Percentiles rank a stretch among this genome's conserved stretches.
phyloP scores from a whole-genome alignment of 805 yeast species.

The Yarrowia sp. region DNA sequence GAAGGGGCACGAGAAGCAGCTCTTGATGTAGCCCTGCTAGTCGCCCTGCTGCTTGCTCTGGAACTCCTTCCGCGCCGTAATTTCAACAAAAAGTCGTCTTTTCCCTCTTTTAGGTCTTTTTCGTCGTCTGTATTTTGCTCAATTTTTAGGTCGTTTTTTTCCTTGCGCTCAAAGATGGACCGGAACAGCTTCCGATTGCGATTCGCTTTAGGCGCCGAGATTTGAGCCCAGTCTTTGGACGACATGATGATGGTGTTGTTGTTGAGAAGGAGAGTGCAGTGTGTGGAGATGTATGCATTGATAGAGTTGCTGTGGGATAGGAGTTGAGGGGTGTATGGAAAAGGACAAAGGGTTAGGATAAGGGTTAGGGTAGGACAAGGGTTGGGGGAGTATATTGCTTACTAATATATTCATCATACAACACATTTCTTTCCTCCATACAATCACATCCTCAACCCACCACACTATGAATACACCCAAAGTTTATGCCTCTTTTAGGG shows the following conservation, averaged over 20 bases:
- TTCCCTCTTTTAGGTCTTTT: neutral
- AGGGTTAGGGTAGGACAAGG: neutral
- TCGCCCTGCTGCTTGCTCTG: neutral
- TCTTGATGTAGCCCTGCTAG: neutral
- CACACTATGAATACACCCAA: neutral
- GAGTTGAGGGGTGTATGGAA: neutral
- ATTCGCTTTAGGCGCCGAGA: constrained; percentile 11
- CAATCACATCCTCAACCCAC: too few species aligned
- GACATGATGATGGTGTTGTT: neutral
- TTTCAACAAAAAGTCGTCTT: constrained; percentile 3
- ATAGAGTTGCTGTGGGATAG: neutral
- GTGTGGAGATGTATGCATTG: constrained; percentile 21
- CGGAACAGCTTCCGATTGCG: constrained; percentile 19
- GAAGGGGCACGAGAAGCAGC: neutral
- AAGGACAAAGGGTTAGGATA: neutral
- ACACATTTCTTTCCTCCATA: neutral
- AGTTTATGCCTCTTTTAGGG: neutral
- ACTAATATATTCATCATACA: too few species aligned
- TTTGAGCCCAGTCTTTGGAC: constrained; percentile 16
- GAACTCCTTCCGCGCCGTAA: neutral
- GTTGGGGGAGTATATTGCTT: too few species aligned
- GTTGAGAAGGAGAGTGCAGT: neutral
- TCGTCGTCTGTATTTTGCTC: too few species aligned
- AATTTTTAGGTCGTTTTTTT: neutral
- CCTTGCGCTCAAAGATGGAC: constrained; percentile 24